phyloP scores from a whole-genome alignment of 75 land plant species.

The Selaginella tamariscina region DNA sequence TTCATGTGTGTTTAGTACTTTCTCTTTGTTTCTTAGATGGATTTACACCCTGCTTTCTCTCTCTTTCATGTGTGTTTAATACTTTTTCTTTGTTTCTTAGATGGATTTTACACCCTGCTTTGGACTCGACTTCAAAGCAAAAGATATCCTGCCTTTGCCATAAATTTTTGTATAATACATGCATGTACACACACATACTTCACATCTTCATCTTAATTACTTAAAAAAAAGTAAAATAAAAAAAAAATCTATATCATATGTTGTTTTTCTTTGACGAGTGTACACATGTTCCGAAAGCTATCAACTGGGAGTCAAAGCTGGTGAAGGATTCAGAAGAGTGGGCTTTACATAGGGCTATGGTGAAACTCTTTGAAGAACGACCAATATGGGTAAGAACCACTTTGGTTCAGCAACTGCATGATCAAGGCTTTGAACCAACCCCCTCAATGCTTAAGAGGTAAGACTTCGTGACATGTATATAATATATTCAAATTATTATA shows the following conservation, averaged over 20 bases:
- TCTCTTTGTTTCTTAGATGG: conserved; percentile 35
- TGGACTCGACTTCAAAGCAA: conserved; percentile 52
- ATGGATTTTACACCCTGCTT: conserved; percentile 48
- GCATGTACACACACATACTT: no score
- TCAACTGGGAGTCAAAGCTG: conserved; percentile 57
- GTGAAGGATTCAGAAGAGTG: conserved; percentile 43
- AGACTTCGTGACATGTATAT: background rate
- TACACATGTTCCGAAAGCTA: conserved; percentile 54
- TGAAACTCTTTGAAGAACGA: conserved; percentile 63
- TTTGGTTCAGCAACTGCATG: conserved; percentile 43
- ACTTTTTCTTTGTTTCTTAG: conserved; percentile 25
- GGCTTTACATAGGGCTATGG: conserved; percentile 43
- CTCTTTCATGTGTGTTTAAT: background rate
- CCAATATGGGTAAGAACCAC: conserved; percentile 84
- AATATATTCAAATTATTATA: no score
- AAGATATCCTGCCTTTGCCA: conserved; percentile 52
- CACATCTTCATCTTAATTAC: no score
- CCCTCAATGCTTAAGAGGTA: conserved; percentile 41
- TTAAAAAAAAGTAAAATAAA: no score
- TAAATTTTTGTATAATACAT: no score
- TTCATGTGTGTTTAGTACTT: background rate
- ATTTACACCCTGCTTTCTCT: conserved; percentile 37
- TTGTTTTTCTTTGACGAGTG: background rate
- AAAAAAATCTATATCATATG: no score
- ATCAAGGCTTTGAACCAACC: conserved; percentile 35